Percentiles rank a stretch among this genome's conserved stretches.
Evolutionary conservation across 2,329 filamentous ascomycete genomes (phyloP).

Genomic region (Beauveria pseudobassiana): DNA sequence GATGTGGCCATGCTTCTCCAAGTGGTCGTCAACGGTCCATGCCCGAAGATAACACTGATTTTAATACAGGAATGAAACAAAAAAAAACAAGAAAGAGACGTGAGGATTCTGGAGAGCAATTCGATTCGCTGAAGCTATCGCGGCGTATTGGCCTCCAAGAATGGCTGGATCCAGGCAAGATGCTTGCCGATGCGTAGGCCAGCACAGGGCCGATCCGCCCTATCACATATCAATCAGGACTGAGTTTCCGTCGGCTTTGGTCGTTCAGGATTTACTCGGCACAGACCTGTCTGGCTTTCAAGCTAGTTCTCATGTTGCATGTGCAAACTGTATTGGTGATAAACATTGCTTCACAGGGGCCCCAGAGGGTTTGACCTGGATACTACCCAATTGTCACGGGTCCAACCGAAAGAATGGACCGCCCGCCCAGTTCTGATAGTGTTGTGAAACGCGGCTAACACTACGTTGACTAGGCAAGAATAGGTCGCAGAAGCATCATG

Average conservation of each 20-base stretch:
- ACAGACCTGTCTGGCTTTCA: neutral
- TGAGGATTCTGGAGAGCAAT: neutral
- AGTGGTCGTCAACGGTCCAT: neutral
- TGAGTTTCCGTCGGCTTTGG: neutral
- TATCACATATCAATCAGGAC: neutral
- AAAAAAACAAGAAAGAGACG: neutral
- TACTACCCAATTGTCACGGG: neutral
- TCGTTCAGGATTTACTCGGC: neutral
- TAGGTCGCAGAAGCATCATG: neutral
- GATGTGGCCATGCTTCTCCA: neutral
- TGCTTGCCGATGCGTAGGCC: neutral
- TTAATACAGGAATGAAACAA: too few relatives aligned
- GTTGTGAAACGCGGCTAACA: neutral
- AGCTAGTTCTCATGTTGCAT: too few relatives aligned
- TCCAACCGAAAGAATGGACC: neutral
- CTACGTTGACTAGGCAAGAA: neutral
- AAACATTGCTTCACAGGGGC: neutral
- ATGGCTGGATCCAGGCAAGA: neutral
- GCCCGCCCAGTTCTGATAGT: too few relatives aligned
- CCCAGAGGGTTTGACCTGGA: neutral
- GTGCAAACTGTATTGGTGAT: neutral
- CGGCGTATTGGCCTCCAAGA: too few relatives aligned
- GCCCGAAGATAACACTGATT: neutral
- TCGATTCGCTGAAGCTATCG: neutral
- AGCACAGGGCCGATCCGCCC: slow-evolving; percentile 2